Evolutionary conservation across 208 protist species (phyloP).

Genomic region (Crithidia brevicula): DNA sequence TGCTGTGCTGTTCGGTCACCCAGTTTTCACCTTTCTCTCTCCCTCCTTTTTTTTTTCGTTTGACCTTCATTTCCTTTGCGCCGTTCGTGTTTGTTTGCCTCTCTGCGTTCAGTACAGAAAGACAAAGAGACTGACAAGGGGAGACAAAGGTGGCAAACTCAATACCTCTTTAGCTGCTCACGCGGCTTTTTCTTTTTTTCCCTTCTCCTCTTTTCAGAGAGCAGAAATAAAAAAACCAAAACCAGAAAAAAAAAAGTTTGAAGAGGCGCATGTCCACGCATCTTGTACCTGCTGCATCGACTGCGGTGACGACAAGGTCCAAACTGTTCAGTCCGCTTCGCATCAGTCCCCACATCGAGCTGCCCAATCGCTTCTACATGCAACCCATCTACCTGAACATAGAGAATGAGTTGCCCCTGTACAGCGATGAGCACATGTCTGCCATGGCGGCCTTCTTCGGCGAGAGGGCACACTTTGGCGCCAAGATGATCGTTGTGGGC

Average conservation of each 20-base stretch:
- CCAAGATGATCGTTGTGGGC: conserved; percentile 90
- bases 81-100: no score
- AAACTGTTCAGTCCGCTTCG: conserved; percentile 71
- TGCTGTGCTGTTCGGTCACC: no score
- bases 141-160: no score
- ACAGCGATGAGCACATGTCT: conserved; percentile 68
- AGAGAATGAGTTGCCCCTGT: conserved; percentile 61
- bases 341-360: conserved; percentile 47
- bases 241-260: background rate
- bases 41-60: no score
- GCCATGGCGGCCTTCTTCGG: conserved; percentile 84
- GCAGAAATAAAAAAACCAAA: background rate
- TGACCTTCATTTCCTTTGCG: no score
- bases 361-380: conserved; percentile 89
- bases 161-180: no score
- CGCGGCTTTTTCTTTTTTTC: no score
- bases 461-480: conserved; percentile 82
- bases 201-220: no score
- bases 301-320: background rate
- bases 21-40: no score
- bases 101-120: no score
- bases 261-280: conserved; percentile 6
- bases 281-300: background rate
- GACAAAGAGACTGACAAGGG: no score
- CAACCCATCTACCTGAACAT: conserved; percentile 89